Base-by-base conservation (phyloP, 805 yeast species). In the Lachancea kluyveri region DNA sequence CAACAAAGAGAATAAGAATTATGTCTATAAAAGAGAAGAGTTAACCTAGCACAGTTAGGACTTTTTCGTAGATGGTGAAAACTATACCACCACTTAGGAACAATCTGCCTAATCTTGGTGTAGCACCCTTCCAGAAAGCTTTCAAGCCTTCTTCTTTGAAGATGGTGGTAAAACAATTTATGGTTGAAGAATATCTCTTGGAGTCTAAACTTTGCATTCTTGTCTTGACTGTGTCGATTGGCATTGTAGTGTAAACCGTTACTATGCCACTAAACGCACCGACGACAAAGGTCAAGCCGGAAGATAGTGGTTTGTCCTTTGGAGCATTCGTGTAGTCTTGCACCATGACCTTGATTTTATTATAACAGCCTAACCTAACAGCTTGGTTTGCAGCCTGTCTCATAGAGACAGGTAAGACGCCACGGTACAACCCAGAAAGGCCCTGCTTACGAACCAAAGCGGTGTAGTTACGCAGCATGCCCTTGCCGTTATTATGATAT, bases 71-170 rank as follows among this genome's bases (percentile, higher is more conserved):
- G 35, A 92, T 84, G 13, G 97, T 92, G 63, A 90, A 90, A 17
- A 92, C 96, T 45, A 90, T 90, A 49, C 98, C 98, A 40, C 98
- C 98, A 61, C 95, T 82, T 52, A 90, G 69, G 21, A 88, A 76
- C 53, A 90, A 70, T 48, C 98, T 74, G 5, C 97, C 97, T 40
- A 90, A 66, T 54, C 98, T 72, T 27, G 98, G 97, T 2, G 97
- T 92, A 21, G 97, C 95, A 40, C 98, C 98, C 61, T 85, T 85
- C 98, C 98, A 90, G 62, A 87, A 86, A 4, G 96, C 82, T 51
- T 74, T 64, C 42, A 88, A 62, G 7, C 98, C 98, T 62, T 90
- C 98, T 33, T 90, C 80, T 51, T 65, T 79, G 58, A 82, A 80
- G 31, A 92, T 78, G 41, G 72, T 77, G 12, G 62, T 72, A 48